Base-by-base conservation (phyloP, 495 filamentous ascomycete genomes). In the Hypomontagnella monticulosa region DNA sequence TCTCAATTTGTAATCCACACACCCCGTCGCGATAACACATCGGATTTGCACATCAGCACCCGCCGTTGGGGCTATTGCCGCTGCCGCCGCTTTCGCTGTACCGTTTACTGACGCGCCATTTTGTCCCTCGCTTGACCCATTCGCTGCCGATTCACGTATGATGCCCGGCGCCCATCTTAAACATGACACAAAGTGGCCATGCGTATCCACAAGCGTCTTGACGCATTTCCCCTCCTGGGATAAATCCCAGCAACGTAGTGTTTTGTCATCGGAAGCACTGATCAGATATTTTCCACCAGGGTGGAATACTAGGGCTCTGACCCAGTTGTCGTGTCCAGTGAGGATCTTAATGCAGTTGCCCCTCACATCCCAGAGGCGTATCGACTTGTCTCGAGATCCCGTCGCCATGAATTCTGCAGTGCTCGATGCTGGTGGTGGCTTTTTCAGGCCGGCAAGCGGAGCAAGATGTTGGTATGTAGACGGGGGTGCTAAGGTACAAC, bases 271-370 rank as follows among this genome's bases (percentile, higher is more conserved):
- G 19, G 89, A 80, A 3, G 89, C 91, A 32, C 88, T 92, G 14
- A 99, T 76, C 1, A 99, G 83, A 66, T 95, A 99, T 75, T 96
- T 97, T 0, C 95, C 95, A 2, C 92, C 93, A 0, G 95, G 95
- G 66, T 99, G 95, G 75, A 96, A 99, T 14, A 92, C 87, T 10
- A 98, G 71, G 1, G 82, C 90, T 8, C 93, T 87, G 0, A 99
- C 89, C 95, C 95, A 99, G 73, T 97, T 99, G 74, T 99, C 95
- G 70, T 99, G 95, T 2, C 95, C 95, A 1, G 89, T 76, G 6
- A 98, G 81, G 1, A 91, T 96, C 75, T 93, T 97, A 67, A 99
- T 88, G 47, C 91, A 81, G 10, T 89, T 91, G 8, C 95, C 95
- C 47, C 93, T 84, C 4, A 87, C 83, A 74, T 97, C 93, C 93